These are phyloP conservation scores for Petunia axillaris DNA, from an alignment of 257 asterid genomes.

Conservation along the genomic window DNA sequence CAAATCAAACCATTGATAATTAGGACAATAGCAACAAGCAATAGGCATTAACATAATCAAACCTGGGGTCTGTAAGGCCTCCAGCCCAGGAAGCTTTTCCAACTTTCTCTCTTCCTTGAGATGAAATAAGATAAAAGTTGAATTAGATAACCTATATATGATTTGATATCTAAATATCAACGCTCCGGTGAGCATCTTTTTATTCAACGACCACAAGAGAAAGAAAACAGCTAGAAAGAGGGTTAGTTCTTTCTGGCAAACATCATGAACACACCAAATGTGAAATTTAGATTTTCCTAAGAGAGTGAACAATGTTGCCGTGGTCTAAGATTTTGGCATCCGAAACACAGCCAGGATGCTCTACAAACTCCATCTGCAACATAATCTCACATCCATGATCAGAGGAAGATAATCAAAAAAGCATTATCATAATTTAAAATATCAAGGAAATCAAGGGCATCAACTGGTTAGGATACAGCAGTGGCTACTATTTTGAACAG, in stretches of 20 bases:
- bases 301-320: conserved; percentile 62
- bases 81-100: conserved; percentile 93
- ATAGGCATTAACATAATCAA: conserved; percentile 25
- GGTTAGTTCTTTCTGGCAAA: background rate
- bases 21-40: background rate
- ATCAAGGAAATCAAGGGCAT: conserved; percentile 16
- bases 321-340: conserved; percentile 90
- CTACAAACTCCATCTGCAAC: conserved; percentile 92
- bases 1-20: background rate
- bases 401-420: conserved; percentile 24
- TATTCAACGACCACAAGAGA: background rate
- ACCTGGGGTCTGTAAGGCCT: conserved; percentile 89
- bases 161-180: conserved; percentile 3
- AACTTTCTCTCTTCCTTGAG: conserved; percentile 86
- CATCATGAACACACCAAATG: background rate
- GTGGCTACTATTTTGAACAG: background rate
- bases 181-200: background rate
- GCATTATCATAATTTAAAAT: conserved; percentile 12
- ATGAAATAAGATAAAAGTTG: conserved; percentile 30
- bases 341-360: conserved; percentile 99
- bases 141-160: conserved; percentile 17
- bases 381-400: conserved; percentile 31
- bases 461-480: conserved; percentile 22
- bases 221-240: background rate
- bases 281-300: too few relatives aligned